Evolutionary conservation across 2,329 filamentous ascomycete genomes (phyloP).

Genomic region (Aspergillus japonicus): DNA sequence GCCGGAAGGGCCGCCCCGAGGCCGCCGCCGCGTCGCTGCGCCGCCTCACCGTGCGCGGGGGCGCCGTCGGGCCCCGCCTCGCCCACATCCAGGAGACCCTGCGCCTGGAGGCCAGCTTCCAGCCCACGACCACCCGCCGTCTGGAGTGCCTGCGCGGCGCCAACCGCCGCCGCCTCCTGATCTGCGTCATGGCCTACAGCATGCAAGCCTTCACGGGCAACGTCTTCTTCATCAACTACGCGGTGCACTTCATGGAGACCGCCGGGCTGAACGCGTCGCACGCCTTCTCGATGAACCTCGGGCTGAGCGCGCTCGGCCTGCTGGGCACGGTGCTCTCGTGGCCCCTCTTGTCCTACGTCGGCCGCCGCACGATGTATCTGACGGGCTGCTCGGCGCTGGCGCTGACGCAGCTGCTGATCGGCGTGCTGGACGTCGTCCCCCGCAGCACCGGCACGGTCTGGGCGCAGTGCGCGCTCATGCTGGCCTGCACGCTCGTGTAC

Average conservation of each 20-base stretch:
- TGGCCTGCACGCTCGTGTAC: constrained; percentile 47
- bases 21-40: constrained; percentile 18
- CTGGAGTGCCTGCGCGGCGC: constrained; percentile 29
- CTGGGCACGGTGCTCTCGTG: constrained; percentile 45
- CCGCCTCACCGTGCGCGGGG: constrained; percentile 18
- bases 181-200: constrained; percentile 29
- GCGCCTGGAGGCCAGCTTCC: constrained; percentile 22
- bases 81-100: constrained; percentile 32
- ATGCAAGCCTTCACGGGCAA: constrained; percentile 32
- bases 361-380: constrained; percentile 43
- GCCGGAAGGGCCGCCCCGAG: constrained; percentile 21
- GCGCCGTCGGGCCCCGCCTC: constrained; percentile 23
- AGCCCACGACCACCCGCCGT: constrained; percentile 16
- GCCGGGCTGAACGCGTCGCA: constrained; percentile 28
- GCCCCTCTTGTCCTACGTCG: constrained; percentile 38
- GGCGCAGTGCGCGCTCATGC: constrained; percentile 42
- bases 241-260: constrained; percentile 35
- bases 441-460: constrained; percentile 32
- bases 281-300: constrained; percentile 39
- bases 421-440: constrained; percentile 40
- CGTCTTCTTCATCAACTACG: constrained; percentile 31
- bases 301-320: constrained; percentile 44
- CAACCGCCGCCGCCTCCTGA: constrained; percentile 28
- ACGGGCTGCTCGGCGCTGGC: constrained; percentile 36
- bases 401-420: constrained; percentile 39